Evolutionary conservation across 2,329 filamentous ascomycete species (phyloP).

Genomic region (Fusarium pilosicola): DNA sequence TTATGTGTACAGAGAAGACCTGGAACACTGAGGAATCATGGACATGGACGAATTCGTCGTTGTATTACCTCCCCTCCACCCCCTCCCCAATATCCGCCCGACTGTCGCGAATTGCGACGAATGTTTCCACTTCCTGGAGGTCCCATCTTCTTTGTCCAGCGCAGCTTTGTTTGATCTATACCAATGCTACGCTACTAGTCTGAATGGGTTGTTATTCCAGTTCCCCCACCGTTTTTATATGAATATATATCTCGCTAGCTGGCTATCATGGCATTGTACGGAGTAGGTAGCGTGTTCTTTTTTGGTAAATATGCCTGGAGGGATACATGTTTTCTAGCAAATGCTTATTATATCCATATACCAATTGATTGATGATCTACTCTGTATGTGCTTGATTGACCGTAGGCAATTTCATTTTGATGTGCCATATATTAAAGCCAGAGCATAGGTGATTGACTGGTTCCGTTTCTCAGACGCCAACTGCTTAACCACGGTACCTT

Average conservation of each 20-base stretch:
- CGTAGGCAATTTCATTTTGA: neutral
- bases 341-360: constrained; percentile 10
- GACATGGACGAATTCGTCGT: neutral
- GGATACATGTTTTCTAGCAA: neutral
- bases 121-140: neutral
- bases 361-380: neutral
- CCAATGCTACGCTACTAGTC: neutral
- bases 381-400: neutral
- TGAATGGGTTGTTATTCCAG: neutral
- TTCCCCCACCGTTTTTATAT: neutral
- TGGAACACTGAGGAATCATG: neutral
- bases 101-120: neutral
- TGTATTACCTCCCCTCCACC: neutral
- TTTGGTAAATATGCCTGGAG: constrained; percentile 7
- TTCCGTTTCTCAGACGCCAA: neutral
- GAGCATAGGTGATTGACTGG: neutral
- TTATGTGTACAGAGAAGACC: neutral
- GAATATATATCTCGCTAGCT: constrained; percentile 20
- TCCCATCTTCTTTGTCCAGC: constrained; percentile 2
- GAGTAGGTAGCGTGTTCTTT: constrained; percentile 26
- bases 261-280: constrained; percentile 32
- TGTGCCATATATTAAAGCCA: too few species aligned
- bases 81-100: neutral
- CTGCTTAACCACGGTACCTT: neutral
- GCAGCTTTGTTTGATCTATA: neutral